Evolutionary conservation across 768 basidiomycete species (phyloP).

Genomic region (Termitomyces sp.): DNA sequence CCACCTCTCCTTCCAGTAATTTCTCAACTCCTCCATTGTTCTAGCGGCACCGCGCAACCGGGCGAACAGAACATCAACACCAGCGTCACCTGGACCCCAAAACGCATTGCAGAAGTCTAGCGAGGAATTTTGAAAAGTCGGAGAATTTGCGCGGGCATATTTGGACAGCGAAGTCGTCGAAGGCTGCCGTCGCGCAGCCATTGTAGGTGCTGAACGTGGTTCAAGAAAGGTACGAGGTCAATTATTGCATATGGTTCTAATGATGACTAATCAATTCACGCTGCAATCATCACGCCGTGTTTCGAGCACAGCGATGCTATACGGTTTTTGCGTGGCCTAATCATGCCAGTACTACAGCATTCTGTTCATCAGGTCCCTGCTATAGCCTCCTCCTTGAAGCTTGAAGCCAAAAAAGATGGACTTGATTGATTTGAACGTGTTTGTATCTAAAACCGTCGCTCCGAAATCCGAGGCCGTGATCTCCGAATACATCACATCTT

Average conservation of each 20-base stretch:
- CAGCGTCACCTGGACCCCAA: conserved; percentile 85
- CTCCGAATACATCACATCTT: not conserved
- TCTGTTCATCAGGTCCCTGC: not conserved
- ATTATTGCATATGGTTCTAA: not conserved
- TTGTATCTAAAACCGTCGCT: not conserved
- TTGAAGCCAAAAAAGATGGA: not conserved
- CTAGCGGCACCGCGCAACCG: conserved; percentile 81
- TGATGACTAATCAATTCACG: conserved; percentile 10
- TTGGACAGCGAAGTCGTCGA: conserved; percentile 78
- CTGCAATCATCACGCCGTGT: not conserved
- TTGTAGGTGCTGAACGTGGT: conserved; percentile 21
- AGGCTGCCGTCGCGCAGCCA: conserved; percentile 74
- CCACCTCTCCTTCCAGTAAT: conserved; percentile 93
- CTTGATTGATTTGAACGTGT: not conserved
- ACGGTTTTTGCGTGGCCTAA: not conserved
- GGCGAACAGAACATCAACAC: conserved; percentile 87
- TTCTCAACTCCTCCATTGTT: conserved; percentile 84
- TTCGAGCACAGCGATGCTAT: not conserved
- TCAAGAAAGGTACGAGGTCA: conserved; percentile 6
- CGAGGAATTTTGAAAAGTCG: conserved; percentile 41
- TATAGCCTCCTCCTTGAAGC: not conserved
- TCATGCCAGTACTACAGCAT: not conserved
- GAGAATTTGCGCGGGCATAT: conserved; percentile 57
- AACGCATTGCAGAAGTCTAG: conserved; percentile 96
- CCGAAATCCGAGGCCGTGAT: conserved; percentile 6